Evolutionary conservation across 2,329 filamentous ascomycete species (phyloP).

Genomic region (Aspergillus fijiensis): DNA sequence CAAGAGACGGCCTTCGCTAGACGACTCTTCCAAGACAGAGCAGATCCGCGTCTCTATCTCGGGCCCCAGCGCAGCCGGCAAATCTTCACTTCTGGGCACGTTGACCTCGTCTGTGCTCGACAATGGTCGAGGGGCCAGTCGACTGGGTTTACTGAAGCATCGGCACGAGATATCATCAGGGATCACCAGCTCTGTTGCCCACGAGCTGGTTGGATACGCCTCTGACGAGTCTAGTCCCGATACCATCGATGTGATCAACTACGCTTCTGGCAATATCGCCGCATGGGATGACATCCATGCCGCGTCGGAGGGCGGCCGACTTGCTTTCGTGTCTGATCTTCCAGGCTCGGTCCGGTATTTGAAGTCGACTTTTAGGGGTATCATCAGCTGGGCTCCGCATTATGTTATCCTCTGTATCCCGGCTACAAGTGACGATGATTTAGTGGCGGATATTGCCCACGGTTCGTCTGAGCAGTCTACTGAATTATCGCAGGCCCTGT

Average conservation of each 20-base stretch:
- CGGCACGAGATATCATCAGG: constrained; percentile 90
- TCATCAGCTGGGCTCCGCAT: constrained; percentile 95
- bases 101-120: constrained; percentile 84
- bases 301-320: constrained; percentile 65
- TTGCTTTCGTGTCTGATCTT: constrained; percentile 89
- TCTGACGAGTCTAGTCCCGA: constrained; percentile 17
- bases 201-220: constrained; percentile 86
- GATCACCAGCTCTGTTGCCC: constrained; percentile 89
- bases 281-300: constrained; percentile 95
- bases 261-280: constrained; percentile 79
- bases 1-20: constrained; percentile 10
- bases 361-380: constrained; percentile 79
- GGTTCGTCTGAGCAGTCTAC: constrained; percentile 35
- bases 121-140: constrained; percentile 87
- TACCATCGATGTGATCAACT: constrained; percentile 67
- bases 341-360: constrained; percentile 87
- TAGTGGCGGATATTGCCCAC: constrained; percentile 14
- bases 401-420: constrained; percentile 89
- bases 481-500: constrained; percentile 70
- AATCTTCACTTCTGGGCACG: constrained; percentile 86
- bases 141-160: constrained; percentile 85
- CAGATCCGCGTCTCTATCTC: constrained; percentile 85
- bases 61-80: constrained; percentile 86
- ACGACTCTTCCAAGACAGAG: constrained; percentile 56
- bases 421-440: constrained; percentile 66